Conservation (phyloP, 495 filamentous ascomycete genomes). For the Neurospora discreta region DNA sequence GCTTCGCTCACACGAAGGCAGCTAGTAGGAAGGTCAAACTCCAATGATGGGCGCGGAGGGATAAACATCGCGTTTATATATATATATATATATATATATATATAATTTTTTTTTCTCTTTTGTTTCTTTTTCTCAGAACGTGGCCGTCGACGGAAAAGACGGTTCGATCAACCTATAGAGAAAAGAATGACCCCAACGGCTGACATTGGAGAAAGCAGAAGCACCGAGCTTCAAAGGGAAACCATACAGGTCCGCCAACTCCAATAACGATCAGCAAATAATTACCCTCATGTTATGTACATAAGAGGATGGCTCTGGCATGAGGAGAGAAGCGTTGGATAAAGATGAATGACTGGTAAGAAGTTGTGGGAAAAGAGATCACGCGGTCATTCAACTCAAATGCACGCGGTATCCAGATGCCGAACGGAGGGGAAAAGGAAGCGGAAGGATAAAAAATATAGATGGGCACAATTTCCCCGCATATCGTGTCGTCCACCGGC, state of each 20-base stretch:
- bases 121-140: neutral
- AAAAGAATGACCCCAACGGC: neutral
- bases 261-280: neutral
- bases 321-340: neutral
- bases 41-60: neutral
- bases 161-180: neutral
- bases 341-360: neutral
- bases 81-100: too few relatives aligned
- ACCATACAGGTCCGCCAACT: neutral
- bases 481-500: neutral
- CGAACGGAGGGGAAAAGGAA: neutral
- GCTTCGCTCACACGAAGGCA: neutral
- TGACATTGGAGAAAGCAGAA: neutral
- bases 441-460: neutral
- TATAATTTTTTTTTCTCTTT: too few relatives aligned
- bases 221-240: neutral
- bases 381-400: neutral
- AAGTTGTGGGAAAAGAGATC: neutral
- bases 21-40: neutral
- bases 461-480: neutral
- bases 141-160: neutral
- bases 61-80: neutral
- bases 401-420: neutral
- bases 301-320: neutral
- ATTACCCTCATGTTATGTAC: neutral